Evolutionary conservation across 305 asterid genomes (phyloP).

Genomic region (Petunia hybrid): DNA sequence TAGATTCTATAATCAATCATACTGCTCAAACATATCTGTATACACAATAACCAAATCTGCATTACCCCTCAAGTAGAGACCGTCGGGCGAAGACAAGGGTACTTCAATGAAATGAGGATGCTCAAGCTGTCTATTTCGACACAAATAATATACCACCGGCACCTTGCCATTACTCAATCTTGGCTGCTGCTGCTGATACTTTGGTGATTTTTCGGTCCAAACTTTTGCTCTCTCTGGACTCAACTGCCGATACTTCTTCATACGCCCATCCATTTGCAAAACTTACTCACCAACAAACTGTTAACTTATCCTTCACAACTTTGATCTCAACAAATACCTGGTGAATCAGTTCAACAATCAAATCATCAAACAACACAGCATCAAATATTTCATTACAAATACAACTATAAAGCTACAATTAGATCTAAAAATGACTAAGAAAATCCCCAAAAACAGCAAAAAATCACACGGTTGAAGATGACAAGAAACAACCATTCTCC

Average conservation of each 20-base stretch:
- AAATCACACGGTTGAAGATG: constrained; percentile 19
- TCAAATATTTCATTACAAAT: neutral
- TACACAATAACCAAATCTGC: neutral
- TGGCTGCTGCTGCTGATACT: constrained; percentile 45
- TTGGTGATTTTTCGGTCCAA: constrained; percentile 76
- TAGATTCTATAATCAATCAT: neutral
- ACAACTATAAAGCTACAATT: neutral
- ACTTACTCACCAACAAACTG: constrained; percentile 14
- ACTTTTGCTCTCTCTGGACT: constrained; percentile 89
- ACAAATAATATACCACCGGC: constrained; percentile 81
- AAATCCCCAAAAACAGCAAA: constrained; percentile 11
- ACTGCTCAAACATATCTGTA: neutral
- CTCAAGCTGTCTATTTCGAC: constrained; percentile 88
- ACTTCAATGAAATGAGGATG: constrained; percentile 99
- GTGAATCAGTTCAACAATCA: constrained; percentile 15
- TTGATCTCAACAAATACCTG: constrained; percentile 28
- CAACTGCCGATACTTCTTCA: constrained; percentile 67
- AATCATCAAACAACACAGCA: constrained; percentile 26
- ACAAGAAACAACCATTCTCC: neutral
- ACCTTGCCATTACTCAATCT: constrained; percentile 44
- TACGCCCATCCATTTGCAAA: constrained; percentile 61
- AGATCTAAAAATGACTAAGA: constrained; percentile 1
- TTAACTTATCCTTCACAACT: neutral
- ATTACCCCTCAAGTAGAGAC: constrained; percentile 89
- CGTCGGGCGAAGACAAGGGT: constrained; percentile 77